Base-by-base conservation (phyloP, 768 basidiomycete genomes). In the Boletellus ananas region DNA sequence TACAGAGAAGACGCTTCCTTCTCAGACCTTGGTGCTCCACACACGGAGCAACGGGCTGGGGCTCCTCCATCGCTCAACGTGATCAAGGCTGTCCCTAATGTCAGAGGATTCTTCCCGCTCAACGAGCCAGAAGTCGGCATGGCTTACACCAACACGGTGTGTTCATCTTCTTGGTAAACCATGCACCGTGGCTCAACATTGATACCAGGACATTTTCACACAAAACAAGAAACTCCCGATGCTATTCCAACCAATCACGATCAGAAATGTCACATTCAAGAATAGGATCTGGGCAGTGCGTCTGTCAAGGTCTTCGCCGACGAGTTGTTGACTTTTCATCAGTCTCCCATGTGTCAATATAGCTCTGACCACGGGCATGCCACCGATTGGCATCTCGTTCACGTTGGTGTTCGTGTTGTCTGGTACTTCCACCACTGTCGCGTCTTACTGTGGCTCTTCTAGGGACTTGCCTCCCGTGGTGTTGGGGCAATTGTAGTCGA, bases 291-390 rank as follows among this genome's bases (percentile, higher is more conserved):
- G 79, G 56, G 84, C 83, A 45, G 84, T 83, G 45, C 16, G 49
- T 35, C 11, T 43, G 10, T 23, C 27, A 27, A 2, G 40, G 17
- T 45, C 16, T 42, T 42, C 40, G 36, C 23, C 14, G 25, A 20
- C 13, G 12, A 17, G 38, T 14, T 39, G 23, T 21, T 45, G 36
- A 44, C 12, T 6, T 45, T 25, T 16, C 38, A 41, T 9, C 53
- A 84, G 83, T 71, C 86, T 11, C 87, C 86, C 2, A 90, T 91
- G 89, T 91, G 90, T 64, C 83, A 85, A 66, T 93, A 92, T 69
- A 85, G 83, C 50, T 74, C 82, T 9, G 78, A 86, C 39, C 70
- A 83, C 45, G 90, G 90, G 0, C 81, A 87, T 58, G 80, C 83
- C 4, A 90, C 89, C 1, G 85, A 90, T 54, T 91, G 85, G 83